Conservation (phyloP, 192 early-diverging fungal genomes). For the Coemansia sp. region DNA sequence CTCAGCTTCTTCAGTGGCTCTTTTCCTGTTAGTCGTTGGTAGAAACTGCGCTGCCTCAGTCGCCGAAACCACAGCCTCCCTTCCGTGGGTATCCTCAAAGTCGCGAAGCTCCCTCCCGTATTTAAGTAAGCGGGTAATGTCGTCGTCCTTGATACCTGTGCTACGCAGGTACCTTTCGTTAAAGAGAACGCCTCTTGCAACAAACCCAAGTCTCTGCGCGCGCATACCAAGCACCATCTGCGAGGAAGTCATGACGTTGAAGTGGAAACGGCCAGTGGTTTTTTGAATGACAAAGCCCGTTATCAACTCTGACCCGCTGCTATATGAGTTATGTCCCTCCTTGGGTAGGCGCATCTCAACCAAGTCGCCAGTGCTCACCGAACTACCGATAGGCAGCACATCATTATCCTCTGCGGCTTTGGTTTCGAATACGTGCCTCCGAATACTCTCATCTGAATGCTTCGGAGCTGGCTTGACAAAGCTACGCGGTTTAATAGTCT, state of each 20-base stretch:
- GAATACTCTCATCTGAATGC: slow-evolving; percentile 3
- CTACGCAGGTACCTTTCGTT: slow-evolving; percentile 25
- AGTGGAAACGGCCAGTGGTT: slow-evolving; percentile 46
- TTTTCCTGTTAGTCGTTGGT: background rate
- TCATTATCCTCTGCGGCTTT: slow-evolving; percentile 3
- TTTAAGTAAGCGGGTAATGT: slow-evolving; percentile 15
- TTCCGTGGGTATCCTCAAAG: slow-evolving; percentile 30
- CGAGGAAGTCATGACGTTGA: slow-evolving; percentile 5
- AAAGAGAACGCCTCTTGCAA: slow-evolving; percentile 38
- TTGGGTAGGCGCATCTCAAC: slow-evolving; percentile 28
- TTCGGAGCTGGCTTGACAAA: background rate
- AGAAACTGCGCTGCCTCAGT: slow-evolving; percentile 13
- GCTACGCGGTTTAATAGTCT: background rate
- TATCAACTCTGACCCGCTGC: background rate
- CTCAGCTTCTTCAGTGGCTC: background rate
- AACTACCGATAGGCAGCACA: slow-evolving; percentile 29
- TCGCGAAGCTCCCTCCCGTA: slow-evolving; percentile 25
- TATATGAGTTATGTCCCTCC: background rate
- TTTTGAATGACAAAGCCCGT: slow-evolving; percentile 29
- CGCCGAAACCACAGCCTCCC: slow-evolving; percentile 12
- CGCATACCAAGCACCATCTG: slow-evolving; percentile 20
- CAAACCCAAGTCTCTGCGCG: slow-evolving; percentile 38
- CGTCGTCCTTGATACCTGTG: slow-evolving; percentile 14
- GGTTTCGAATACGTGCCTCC: slow-evolving; percentile 18
- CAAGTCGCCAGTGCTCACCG: slow-evolving; percentile 41